Conservation (phyloP, 306 rosid genomes). For the Cucumis cinereus region DNA sequence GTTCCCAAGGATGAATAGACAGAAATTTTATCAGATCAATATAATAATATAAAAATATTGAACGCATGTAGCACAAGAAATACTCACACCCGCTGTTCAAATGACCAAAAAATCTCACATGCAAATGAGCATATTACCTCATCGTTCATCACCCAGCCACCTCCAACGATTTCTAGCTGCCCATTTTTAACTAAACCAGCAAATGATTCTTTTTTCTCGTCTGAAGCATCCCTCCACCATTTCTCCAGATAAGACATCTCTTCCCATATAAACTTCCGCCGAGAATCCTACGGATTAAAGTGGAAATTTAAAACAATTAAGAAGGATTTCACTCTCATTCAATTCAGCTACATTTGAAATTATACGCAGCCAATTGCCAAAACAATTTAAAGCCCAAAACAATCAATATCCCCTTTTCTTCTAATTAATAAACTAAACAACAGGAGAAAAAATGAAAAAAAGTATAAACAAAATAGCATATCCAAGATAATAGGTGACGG, state of each 20-base stretch:
- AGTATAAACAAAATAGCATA: neutral
- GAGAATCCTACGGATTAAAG: constrained; percentile 43
- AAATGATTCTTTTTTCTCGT: constrained; percentile 48
- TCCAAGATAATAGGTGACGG: neutral
- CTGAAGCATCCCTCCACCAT: constrained; percentile 95
- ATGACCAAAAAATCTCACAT: neutral
- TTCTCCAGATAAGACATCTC: constrained; percentile 98
- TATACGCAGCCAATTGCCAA: neutral
- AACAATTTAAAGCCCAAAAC: neutral
- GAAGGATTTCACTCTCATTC: constrained; percentile 2
- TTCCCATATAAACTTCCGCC: constrained; percentile 98
- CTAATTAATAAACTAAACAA: neutral
- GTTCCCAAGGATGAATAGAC: neutral
- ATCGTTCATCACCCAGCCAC: constrained; percentile 99
- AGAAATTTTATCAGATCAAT: neutral
- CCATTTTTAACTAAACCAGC: constrained; percentile 58
- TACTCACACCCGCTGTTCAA: neutral
- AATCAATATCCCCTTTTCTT: neutral
- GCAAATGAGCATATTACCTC: constrained; percentile 48
- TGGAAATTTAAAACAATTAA: neutral
- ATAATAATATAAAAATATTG: neutral
- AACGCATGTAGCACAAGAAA: neutral
- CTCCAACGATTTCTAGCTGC: constrained; percentile 97
- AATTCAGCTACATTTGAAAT: neutral
- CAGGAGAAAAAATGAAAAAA: neutral